phyloP scores from a whole-genome alignment of 805 yeast species.

The Kockiozyma suomiensis region DNA sequence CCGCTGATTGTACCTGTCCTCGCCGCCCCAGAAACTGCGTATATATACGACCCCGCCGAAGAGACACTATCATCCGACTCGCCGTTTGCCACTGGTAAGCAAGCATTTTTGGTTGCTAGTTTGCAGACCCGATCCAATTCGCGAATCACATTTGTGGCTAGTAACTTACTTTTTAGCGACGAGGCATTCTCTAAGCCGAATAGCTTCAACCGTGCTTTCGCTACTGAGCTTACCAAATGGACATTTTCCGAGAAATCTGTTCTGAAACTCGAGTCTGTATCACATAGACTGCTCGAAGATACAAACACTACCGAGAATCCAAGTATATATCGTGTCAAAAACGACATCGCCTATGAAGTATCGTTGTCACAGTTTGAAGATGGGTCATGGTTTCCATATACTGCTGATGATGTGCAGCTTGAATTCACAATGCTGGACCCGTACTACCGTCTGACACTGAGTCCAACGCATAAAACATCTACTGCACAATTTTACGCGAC shows the following conservation, averaged over 20 bases:
- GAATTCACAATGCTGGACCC: constrained; percentile 93
- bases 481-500: constrained; percentile 50
- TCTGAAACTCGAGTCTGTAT: constrained; percentile 56
- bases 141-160: constrained; percentile 81
- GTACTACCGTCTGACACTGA: constrained; percentile 76
- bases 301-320: constrained; percentile 37
- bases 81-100: constrained; percentile 80
- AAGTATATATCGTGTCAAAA: constrained; percentile 68
- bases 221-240: constrained; percentile 64
- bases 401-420: constrained; percentile 67
- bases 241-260: constrained; percentile 69
- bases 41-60: constrained; percentile 49
- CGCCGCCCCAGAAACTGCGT: constrained; percentile 65
- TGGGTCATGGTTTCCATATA: constrained; percentile 71
- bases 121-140: constrained; percentile 81
- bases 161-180: constrained; percentile 55
- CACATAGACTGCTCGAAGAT: constrained; percentile 54
- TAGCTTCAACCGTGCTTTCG: constrained; percentile 45
- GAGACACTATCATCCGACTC: constrained; percentile 49
- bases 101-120: constrained; percentile 73
- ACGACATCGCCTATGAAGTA: constrained; percentile 58
- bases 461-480: constrained; percentile 47
- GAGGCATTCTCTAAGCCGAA: constrained; percentile 35
- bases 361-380: constrained; percentile 50
- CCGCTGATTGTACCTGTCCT: constrained; percentile 71